Base-by-base conservation (phyloP, 1,139 yeast genomes). In the Blastobotrys illinoisensis region DNA sequence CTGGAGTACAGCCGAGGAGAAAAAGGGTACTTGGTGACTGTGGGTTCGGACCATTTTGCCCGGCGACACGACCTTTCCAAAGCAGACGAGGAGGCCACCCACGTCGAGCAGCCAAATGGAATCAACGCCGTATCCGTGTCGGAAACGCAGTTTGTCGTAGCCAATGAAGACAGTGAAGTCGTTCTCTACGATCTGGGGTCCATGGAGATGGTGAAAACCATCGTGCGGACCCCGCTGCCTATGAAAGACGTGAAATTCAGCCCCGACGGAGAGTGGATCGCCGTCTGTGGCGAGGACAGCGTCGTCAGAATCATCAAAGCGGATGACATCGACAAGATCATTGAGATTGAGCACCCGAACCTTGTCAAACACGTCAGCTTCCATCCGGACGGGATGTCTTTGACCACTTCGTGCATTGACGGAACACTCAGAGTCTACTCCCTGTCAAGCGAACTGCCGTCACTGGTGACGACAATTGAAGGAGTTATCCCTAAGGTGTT, bases 231-330 rank as follows among this genome's bases (percentile, higher is more conserved):
- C n/a, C 78, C 86, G 19, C 72, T 88, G 46, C 87, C 96, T 0
- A 68, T 90, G 44, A 77, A 95, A 59, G 87, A 82, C 58, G 75
- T 84, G 4, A 73, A 73, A 16, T 82, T 86, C 67, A 81, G 88
- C 48, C 87, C 86, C 57, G 86, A 83, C 57, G 96, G 91, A 0
- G 76, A 80, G 51, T 78, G 86, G 71, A 73, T 82, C 2, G 80
- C 88, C 0, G 78, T 84, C 54, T 93, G 89, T 26, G 95, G 96
- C 53, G 95, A 88, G 64, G 95, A 87, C 58, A 78, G 80, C 52
- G 81, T 82, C 58, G 74, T 87, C 54, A 74, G 77, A 9, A 64
- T 88, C 1, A 72, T 87, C 2, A 84, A 81, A 58, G 63, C 79
- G 16, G 71, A 70, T n/a, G 75, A 76, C 46, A 72, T 73, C 23